Evolutionary conservation across 2,329 filamentous ascomycete species (phyloP), one percentile per base, ranked within the genome.

Genomic region (Fusarium sp.): DNA sequence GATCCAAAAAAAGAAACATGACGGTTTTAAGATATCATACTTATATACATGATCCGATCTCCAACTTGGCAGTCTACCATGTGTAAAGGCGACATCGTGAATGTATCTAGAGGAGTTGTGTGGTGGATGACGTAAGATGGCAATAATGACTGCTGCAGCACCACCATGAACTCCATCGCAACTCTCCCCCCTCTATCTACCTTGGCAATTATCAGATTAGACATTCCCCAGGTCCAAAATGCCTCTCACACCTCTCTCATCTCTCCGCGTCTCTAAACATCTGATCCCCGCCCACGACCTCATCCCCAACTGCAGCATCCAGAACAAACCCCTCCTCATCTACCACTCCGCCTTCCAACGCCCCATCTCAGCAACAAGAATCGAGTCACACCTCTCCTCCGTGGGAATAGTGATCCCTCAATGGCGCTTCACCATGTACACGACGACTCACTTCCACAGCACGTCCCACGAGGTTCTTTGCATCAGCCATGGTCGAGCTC

Each of bases 361-460:
- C 83, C 5, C 75, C 81, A 4, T 77, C 78, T 84, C 85, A 5
- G 82, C 90, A 4, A 84, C 86, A 4, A 78, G 84, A 2, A 87
- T 93, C 57, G 89, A 92, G 77, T 78, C 84, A 0, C 91, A 91
- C 71, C 85, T 94, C 7, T 78, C 79, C 8, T 77, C 80, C 4
- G 79, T 89, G 17, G 87, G 86, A 9, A 88, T 90, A 37, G 91
- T 92, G 4, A 78, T 77, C 2, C 91, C 92, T 0, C 89, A 92
- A 78, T 93, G 91, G 92, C 86, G 89, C 30, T 93, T 91, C 81
- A 90, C 90, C 17, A 94, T 94, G 91, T 94, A 92, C 80, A 81
- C 80, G 38, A 88, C 86, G 7, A 90, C 87, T 1, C 92, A 94
- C 81, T 94, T 92, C 80, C 92, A 94, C 82, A 90, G 86, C 75